Percentiles rank a stretch among this genome's conserved stretches.
These are phyloP conservation scores for Camelina sativa DNA, from an alignment of 345 rosid species.

Conservation along the genomic window DNA sequence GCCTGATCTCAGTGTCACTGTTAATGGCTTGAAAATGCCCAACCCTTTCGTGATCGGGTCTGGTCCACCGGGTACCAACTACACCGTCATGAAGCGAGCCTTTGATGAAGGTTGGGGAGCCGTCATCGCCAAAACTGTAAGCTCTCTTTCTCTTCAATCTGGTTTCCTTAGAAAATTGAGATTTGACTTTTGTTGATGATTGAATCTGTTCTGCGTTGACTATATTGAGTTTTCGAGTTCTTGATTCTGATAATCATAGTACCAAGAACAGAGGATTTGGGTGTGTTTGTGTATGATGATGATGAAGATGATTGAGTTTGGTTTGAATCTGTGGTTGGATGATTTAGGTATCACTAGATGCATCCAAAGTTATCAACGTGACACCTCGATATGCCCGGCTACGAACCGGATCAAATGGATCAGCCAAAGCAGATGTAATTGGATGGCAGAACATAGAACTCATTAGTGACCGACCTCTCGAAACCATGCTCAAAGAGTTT, in stretches of 20 bases:
- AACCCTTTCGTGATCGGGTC: slow-evolving; percentile 97
- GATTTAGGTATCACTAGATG: slow-evolving; percentile 87
- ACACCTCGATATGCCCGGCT: slow-evolving; percentile 92
- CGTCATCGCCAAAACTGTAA: slow-evolving; percentile 94
- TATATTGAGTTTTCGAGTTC: not conserved
- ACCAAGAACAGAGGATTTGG: slow-evolving; percentile 30
- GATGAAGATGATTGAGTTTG: slow-evolving; percentile 1
- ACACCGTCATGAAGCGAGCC: slow-evolving; percentile 95
- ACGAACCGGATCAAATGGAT: slow-evolving; percentile 70
- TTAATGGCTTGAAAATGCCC: slow-evolving; percentile 86
- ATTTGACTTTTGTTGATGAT: slow-evolving; percentile 28
- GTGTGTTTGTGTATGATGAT: slow-evolving; percentile 1
- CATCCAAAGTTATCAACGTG: slow-evolving; percentile 87
- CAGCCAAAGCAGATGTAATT: slow-evolving; percentile 81
- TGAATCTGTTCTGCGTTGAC: slow-evolving; percentile 22
- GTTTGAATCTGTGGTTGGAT: slow-evolving; percentile 35
- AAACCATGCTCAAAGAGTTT: slow-evolving; percentile 92
- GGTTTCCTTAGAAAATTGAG: not conserved
- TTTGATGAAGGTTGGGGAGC: slow-evolving; percentile 99
- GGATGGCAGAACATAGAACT: slow-evolving; percentile 99
- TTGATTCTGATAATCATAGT: not conserved
- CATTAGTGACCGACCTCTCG: slow-evolving; percentile 93
- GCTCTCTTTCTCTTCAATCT: slow-evolving; percentile 32
- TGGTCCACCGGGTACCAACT: slow-evolving; percentile 98
- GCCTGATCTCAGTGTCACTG: slow-evolving; percentile 88